Percentiles rank a stretch among this genome's conserved stretches.
These are phyloP conservation scores for Tremellales sp. DNA, from an alignment of 1,284 basidiomycete species.

Conservation along the genomic window DNA sequence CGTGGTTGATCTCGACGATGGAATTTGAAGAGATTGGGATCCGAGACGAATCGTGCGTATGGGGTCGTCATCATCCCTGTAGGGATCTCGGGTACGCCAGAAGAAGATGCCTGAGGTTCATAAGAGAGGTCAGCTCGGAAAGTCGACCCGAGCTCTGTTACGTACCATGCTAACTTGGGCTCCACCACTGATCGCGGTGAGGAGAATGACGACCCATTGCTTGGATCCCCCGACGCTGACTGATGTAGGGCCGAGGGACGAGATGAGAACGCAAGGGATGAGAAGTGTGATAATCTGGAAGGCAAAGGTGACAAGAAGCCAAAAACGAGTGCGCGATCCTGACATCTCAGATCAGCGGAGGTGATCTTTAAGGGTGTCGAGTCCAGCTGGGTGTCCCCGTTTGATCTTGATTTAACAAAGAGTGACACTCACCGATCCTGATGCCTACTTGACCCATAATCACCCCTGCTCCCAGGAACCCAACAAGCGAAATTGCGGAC, in stretches of 20 bases:
- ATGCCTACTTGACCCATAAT: constrained; percentile 28
- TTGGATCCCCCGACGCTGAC: constrained; percentile 3
- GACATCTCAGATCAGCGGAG: background rate
- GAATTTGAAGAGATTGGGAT: constrained; percentile 20
- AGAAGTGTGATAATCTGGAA: constrained; percentile 13
- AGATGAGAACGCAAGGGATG: constrained; percentile 12
- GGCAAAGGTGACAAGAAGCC: constrained; percentile 15
- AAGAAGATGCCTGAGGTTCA: constrained; percentile 17
- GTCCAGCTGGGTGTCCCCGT: background rate
- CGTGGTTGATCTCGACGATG: constrained; percentile 7
- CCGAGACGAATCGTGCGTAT: constrained; percentile 25
- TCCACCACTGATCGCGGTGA: constrained; percentile 20
- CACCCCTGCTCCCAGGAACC: constrained; percentile 21
- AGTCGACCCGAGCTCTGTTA: background rate
- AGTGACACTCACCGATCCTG: constrained; percentile 15
- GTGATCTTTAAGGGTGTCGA: background rate
- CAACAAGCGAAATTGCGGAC: constrained; percentile 9
- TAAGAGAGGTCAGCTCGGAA: background rate
- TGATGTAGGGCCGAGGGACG: background rate
- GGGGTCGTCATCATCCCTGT: constrained; percentile 31
- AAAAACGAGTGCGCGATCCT: constrained; percentile 18
- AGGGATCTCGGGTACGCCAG: constrained; percentile 24
- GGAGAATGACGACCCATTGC: constrained; percentile 21
- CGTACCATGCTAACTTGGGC: constrained; percentile 28
- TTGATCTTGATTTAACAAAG: background rate